Evolutionary conservation across 352 stramenopile species (phyloP).

Genomic region (Phytophthora citricola): DNA sequence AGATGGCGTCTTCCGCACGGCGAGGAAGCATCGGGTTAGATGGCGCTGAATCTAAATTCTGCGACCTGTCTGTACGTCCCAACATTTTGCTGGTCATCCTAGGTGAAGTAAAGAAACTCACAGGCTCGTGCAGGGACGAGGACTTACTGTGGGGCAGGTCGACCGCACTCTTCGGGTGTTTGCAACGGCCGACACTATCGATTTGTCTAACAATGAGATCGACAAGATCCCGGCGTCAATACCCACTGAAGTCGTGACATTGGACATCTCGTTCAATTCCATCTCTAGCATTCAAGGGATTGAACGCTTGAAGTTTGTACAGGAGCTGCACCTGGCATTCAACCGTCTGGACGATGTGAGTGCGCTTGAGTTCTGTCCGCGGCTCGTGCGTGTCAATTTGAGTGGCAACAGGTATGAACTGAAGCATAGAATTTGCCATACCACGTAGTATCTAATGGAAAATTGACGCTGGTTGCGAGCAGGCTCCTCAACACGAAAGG

Average conservation of each 20-base stretch:
- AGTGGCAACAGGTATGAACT: constrained; percentile 66
- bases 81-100: background rate
- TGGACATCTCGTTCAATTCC: constrained; percentile 81
- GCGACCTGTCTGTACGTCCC: constrained; percentile 63
- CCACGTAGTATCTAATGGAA: background rate
- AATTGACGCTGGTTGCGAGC: constrained; percentile 1
- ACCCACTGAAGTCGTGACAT: constrained; percentile 46
- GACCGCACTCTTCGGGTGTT: constrained; percentile 77
- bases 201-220: constrained; percentile 83
- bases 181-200: constrained; percentile 60
- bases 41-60: constrained; percentile 63
- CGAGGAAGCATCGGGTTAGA: constrained; percentile 59
- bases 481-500: constrained; percentile 69
- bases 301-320: constrained; percentile 66
- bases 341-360: constrained; percentile 70
- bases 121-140: constrained; percentile 45
- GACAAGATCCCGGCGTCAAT: constrained; percentile 64
- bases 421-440: no score
- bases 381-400: constrained; percentile 66
- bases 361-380: constrained; percentile 69
- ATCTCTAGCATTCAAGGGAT: constrained; percentile 54
- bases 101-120: constrained; percentile 8
- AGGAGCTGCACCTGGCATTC: constrained; percentile 75
- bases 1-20: constrained; percentile 36
- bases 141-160: constrained; percentile 57